Evolutionary conservation across 805 yeast species (phyloP), one percentile per base, ranked within the genome.

Genomic region (Cyberlindnera euphorbiae): DNA sequence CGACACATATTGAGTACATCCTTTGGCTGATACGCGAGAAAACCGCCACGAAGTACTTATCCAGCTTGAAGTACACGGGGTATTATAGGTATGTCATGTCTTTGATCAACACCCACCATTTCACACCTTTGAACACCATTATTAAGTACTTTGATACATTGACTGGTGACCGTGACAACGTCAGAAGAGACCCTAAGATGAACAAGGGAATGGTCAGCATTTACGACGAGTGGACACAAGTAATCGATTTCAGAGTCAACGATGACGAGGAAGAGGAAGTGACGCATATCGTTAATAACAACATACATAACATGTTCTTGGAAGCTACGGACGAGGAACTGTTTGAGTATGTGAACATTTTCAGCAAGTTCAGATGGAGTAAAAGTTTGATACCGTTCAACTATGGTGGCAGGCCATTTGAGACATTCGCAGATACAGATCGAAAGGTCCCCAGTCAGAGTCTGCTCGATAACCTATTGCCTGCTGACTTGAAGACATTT

Each of bases 141-240:
- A 39, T 49, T 16, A 44, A 35, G 26, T 47, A 41, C 26, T 25
- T 49, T 28, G 49, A 49, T 28, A 31, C 43, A 2, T n/a, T n/a
- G n/a, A n/a, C n/a, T n/a, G n/a, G n/a, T n/a, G n/a, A n/a, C n/a
- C n/a, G n/a, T n/a, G n/a, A n/a, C n/a, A n/a, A n/a, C n/a, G 34
- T 45, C 22, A 46, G 30, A 21, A 43, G 25, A 14, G 19, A 28
- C 5, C 33, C 45, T 4, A 44, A 40, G 25, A 31, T 28, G 35
- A 38, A 38, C 13, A 33, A 33, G 19, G 32, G 45, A 18, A 13
- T 45, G n/a, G 18, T 49, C 14, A 42, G 31, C 17, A 28, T 38
- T 7, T 17, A 30, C 14, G 24, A 27, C 23, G 47, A 42, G 28
- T 49, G 53, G 53, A 45, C 45, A 37, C 44, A 43, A 17, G 36